Evolutionary conservation across 805 yeast genomes (phyloP), one percentile per base, ranked within the genome.

Genomic region (Lipomyces orientalis): DNA sequence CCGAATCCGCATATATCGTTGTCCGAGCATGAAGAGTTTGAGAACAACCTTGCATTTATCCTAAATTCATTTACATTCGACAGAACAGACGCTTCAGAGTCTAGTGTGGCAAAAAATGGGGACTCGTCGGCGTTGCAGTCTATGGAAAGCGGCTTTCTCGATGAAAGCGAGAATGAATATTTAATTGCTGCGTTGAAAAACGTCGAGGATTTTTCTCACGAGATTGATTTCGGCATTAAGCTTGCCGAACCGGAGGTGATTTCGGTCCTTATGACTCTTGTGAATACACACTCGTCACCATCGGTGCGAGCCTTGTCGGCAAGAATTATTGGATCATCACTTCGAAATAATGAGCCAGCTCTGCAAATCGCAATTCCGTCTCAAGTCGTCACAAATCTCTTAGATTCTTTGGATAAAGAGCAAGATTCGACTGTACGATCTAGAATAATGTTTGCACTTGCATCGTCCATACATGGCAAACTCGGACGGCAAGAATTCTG

Each of bases 271-370:
- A 31, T 66, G 2, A 22, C 70, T 22, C 35, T 69, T 2, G 35
- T 58, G 46, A 63, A 68, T 43, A 51, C 64, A 33, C 64, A 64
- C 57, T 80, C 31, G 4, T 16, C 54, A 25, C 43, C 68, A 4
- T 61, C 54, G 19, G 60, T 63, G 10, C 72, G 82, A 65, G 95
- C 91, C 65, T 73, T 84, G 56, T 76, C 87, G 0, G 84, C 87
- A 14, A 81, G 92, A 68, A 81, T 89, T 35, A 80, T 93, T 66
- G 88, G 90, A 0, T 83, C 91, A 4, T 78, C 93, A 4, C 77
- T 92, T 57, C 83, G 97, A 73, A 92, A 92, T 76, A 93, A 93
- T 75, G 87, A 86, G 1, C 85, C 84, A 1, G 92, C 93, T 0
- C 70, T 83, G 1, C 76, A 77, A 73, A 52, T 60, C 4, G 66